Percentiles rank a stretch among this genome's conserved stretches.
Evolutionary conservation across 768 basidiomycete genomes (phyloP).

Genomic region (Pleurotus sapidus): DNA sequence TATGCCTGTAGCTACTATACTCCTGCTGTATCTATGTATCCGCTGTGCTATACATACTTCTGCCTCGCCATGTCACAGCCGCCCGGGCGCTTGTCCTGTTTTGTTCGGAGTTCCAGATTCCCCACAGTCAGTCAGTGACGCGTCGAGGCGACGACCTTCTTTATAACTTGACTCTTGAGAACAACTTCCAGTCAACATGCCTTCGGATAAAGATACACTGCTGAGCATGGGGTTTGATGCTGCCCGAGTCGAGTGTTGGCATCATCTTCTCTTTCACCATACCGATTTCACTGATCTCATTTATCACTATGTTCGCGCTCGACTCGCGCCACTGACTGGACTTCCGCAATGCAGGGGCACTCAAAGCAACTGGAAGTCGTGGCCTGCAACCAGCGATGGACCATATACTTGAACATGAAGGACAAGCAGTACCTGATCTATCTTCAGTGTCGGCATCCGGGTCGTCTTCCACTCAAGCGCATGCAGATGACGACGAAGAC

Average conservation of each 20-base stretch:
- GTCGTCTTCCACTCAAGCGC: constrained; percentile 18
- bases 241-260: constrained; percentile 77
- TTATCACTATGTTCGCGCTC: too few species aligned
- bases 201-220: constrained; percentile 70
- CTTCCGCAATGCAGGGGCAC: constrained; percentile 63
- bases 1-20: neutral
- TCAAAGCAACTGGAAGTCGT: constrained; percentile 77
- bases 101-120: too few species aligned
- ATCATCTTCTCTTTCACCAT: constrained; percentile 23
- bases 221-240: constrained; percentile 86
- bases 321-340: too few species aligned
- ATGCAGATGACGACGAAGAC: constrained; percentile 46
- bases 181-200: constrained; percentile 29
- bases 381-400: constrained; percentile 94
- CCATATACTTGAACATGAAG: constrained; percentile 78
- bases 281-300: too few species aligned
- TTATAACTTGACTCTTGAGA: too few species aligned
- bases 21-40: neutral
- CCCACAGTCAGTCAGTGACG: too few species aligned
- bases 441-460: constrained; percentile 32
- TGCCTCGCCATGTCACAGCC: neutral
- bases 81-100: too few species aligned
- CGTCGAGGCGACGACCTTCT: too few species aligned
- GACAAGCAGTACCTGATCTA: constrained; percentile 69
- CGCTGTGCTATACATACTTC: neutral